Base-by-base conservation (phyloP, 1,284 basidiomycete genomes). In the Sanguinoderma infundibulare region DNA sequence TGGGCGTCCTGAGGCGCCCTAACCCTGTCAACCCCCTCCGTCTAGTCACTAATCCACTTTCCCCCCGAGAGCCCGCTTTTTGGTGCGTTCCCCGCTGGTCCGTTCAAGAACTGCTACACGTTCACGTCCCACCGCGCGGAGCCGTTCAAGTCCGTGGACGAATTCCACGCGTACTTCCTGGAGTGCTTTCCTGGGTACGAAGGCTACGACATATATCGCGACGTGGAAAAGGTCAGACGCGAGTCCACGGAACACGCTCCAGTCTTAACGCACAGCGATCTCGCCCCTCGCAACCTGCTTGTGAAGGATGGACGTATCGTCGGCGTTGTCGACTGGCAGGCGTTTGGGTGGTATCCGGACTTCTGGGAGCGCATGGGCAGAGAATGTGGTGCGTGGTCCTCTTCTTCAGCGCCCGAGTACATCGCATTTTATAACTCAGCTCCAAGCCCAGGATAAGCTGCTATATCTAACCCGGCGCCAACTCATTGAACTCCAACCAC, bases 261-360 rank as follows among this genome's bases (percentile, higher is more conserved):
- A 3, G 38, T 53, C 5, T 14, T 53, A 15, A 40, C 38, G 22
- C 52, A 53, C 14, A 38, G 24, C 5, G 52, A 55, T n/a, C 30
- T 55, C 5, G 40, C 42, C 1, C 40, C 40, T 10, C 34, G 57
- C 1, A 66, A 69, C 40, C 59, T 69, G 32, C 47, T 69, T 20
- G 54, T 66, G n/a, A 51, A 62, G 24, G 57, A 60, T 36, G 63
- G 59, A 7, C 10, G 53, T 5, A 30, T 67, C 24, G 56, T 54
- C 15, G 61, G 46, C 1, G 52, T 69, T 17, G n/a, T 69, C 22
- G 67, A 68, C 36, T 69, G 68, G 68, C 65, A 68, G 26, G 59
- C 46, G 14, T 58, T 60, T 9, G 68, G 67, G 10, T 69, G 67
- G 62, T 65, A 65, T 36, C 68, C 66, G 34, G 58, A 62, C 9